Evolutionary conservation across 2,329 filamentous ascomycete species (phyloP), one percentile per base, ranked within the genome.

Genomic region (Fusarium sacchari): DNA sequence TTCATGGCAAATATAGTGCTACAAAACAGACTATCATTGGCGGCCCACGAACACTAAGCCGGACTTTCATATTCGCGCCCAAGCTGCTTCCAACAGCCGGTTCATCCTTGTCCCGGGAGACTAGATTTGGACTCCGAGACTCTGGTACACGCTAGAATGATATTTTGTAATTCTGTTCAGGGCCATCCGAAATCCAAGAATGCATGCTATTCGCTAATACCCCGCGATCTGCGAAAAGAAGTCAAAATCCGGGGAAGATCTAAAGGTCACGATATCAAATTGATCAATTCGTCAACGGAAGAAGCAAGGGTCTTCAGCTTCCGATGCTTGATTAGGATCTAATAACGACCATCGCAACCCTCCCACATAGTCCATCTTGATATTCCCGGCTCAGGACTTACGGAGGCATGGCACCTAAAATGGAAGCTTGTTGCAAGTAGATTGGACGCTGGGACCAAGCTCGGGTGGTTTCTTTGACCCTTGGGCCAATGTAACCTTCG

Each of bases 321-420:
- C 47, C 47, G 30, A 34, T 34, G 17, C 47, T 7, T 20, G 8
- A 11, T 24, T 24, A 4, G 30, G n/a, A 34, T 34, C 10, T 11
- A 5, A 14, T 22, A 18, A 7, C 13, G 11, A 18, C 18, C 10
- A 47, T 30, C 44, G 7, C 26, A 47, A 17, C 20, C 9, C 8
- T 5, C 4, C 15, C 13, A 0, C 8, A 0, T 8, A 7, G 9
- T 46, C 13, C 6, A 6, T 0, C 12, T 15, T 28, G 13, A 18
- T 22, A 22, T 22, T 46, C 5, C n/a, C 15, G 42, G 15, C 5
- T 18, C n/a, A 0, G 15, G 0, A 32, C 0, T 7, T 18, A 50
- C 14, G 28, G 47, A n/a, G n/a, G n/a, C n/a, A 50, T 14, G 20
- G 20, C 22, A 6, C 22, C 28, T 2, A 34, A 20, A 24, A 30